These are phyloP conservation scores for Mimosa pudica DNA, from an alignment of 306 rosid genomes.

Conservation along the genomic window DNA sequence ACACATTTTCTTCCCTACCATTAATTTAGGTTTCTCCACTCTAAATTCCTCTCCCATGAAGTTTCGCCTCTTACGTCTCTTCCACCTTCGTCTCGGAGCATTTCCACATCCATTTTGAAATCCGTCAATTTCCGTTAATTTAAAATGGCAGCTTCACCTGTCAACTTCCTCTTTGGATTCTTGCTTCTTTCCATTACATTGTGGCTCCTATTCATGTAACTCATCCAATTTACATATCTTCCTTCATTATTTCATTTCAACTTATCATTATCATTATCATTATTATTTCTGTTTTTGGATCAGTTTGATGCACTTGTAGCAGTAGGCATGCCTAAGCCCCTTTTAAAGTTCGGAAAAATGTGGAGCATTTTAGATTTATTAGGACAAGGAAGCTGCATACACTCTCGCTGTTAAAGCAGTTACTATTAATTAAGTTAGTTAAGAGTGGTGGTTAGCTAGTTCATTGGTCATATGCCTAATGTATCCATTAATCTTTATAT, in stretches of 20 bases:
- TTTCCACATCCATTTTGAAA: conserved; percentile 49
- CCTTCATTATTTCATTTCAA: background rate
- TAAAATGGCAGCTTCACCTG: conserved; percentile 87
- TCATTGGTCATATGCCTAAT: background rate
- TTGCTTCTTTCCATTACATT: conserved; percentile 68
- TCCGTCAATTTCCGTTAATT: conserved; percentile 35
- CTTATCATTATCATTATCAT: background rate
- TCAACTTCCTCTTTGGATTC: conserved; percentile 80
- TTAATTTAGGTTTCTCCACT: background rate
- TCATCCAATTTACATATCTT: background rate
- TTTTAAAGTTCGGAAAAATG: background rate
- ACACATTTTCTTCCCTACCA: no score
- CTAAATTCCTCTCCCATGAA: conserved; percentile 8
- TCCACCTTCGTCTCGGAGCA: conserved; percentile 43
- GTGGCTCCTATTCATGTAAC: conserved; percentile 90
- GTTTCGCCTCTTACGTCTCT: conserved; percentile 37
- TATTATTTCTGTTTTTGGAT: background rate
- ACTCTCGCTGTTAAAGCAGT: background rate
- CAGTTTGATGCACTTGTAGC: background rate
- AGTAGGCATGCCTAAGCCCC: background rate
- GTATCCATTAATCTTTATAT: background rate
- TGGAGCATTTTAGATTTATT: conserved; percentile 8
- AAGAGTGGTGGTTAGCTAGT: background rate
- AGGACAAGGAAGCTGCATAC: conserved; percentile 3
- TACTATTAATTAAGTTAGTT: background rate